Evolutionary conservation across 2,329 filamentous ascomycete species (phyloP), one percentile per base, ranked within the genome.

Genomic region (Penicillium sp.): DNA sequence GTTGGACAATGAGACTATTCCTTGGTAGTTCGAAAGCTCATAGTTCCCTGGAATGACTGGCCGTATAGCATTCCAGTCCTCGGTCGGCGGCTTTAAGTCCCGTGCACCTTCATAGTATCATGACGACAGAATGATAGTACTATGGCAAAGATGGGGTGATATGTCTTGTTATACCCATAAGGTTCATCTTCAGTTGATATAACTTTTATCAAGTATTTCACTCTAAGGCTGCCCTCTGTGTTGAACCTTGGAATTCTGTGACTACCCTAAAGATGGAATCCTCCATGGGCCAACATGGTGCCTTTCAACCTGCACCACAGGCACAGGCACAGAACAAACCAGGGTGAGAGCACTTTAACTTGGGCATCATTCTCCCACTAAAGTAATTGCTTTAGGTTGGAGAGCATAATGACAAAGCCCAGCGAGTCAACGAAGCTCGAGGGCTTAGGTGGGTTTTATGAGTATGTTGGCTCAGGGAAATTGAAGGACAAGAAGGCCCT

Each of bases 401-500:
- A 61, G 44, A 44, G 48, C 10, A 39, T 64, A 13, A 65, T 74
- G 69, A 47, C 51, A 14, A 62, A 68, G 0, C 54, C 68, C 7
- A 75, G 71, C 51, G 71, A 74, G 59, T 50, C 70, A 7, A 71
- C 69, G 4, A 73, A 70, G 29, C 53, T 74, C 5, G 71, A 75
- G 34, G 53, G 60, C 1, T 51, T 51, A 6, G 64, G 54, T 0
- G 51, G 52, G 0, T 70, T 73, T 21, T 44, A 64, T 5, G 72
- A 76, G 49, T 78, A 79, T 64, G 56, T 68, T 22, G 80, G 79
- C 0, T 78, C 78, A 1, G 75, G 74, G 14, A 83, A 83, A 57
- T 67, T 85, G 43, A 75, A 75, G 32, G 77, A 75, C 7, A 77
- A 75, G 62, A 83, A 82, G 40, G 80, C 77, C 2, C 62, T 84